Percentiles rank a stretch among this genome's conserved stretches.
These are phyloP conservation scores for Gossypium schwendimanii DNA, from an alignment of 441 rosid genomes.

Conservation along the genomic window DNA sequence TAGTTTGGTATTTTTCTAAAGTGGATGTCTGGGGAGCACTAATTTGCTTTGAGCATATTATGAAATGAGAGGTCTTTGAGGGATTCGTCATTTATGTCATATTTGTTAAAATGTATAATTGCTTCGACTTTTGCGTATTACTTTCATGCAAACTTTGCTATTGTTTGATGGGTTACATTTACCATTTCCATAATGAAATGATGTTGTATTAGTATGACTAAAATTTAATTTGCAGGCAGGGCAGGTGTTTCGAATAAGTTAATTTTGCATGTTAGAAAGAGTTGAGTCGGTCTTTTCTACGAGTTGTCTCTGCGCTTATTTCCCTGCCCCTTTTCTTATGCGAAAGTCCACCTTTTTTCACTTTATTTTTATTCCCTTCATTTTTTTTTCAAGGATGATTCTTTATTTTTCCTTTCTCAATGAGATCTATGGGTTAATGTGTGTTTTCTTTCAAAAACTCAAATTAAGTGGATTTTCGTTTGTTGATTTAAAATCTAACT, in stretches of 20 bases:
- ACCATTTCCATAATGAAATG: neutral
- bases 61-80: neutral
- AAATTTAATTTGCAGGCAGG: neutral
- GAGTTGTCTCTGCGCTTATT: no score
- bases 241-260: neutral
- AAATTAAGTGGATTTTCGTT: no score
- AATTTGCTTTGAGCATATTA: neutral
- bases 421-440: no score
- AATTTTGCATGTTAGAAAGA: neutral
- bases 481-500: no score
- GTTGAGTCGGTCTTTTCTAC: neutral
- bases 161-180: neutral
- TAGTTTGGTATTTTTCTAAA: neutral
- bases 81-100: neutral
- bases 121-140: neutral
- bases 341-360: no score
- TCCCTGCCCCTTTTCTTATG: no score
- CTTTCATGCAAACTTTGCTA: neutral
- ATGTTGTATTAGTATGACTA: neutral
- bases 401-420: no score
- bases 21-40: neutral
- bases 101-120: conserved; percentile 8
- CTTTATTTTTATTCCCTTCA: no score
- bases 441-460: no score
- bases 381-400: no score